A percentile compares a stretch with the other conserved stretches of the same genome.
Conservation (phyloP, 768 basidiomycete genomes). For the Boletus patriciae region DNA sequence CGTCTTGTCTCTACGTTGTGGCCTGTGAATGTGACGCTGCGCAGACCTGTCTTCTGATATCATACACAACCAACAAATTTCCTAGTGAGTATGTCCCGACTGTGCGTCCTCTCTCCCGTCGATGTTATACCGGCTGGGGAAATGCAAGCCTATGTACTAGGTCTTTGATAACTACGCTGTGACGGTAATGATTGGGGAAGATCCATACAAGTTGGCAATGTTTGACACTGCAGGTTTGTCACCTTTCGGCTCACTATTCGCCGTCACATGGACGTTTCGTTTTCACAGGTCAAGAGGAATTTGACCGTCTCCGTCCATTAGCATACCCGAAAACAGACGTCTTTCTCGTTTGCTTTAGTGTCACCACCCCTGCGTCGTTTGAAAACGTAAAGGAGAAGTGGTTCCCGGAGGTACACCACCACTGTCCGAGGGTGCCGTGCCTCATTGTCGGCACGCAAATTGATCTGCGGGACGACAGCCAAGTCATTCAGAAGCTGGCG, state of each 20-base stretch:
- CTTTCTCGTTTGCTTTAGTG: slow-evolving; percentile 99
- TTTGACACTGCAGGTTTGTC: slow-evolving; percentile 97
- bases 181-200: slow-evolving; percentile 99
- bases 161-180: slow-evolving; percentile 98
- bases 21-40: neutral
- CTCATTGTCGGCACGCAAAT: slow-evolving; percentile 98
- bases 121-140: slow-evolving; percentile 13
- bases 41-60: slow-evolving; percentile 94
- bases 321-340: slow-evolving; percentile 99
- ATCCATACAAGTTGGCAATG: slow-evolving; percentile 96
- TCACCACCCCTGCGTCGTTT: slow-evolving; percentile 96
- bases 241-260: neutral
- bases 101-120: slow-evolving; percentile 49
- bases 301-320: slow-evolving; percentile 96
- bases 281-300: slow-evolving; percentile 94
- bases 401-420: slow-evolving; percentile 99
- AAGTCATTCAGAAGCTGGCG: slow-evolving; percentile 91
- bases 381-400: slow-evolving; percentile 99
- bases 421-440: slow-evolving; percentile 98
- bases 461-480: slow-evolving; percentile 90
- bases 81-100: slow-evolving; percentile 99
- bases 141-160: slow-evolving; percentile 41
- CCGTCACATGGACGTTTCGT: slow-evolving; percentile 11
- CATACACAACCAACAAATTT: slow-evolving; percentile 97
- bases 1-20: neutral